phyloP scores from a whole-genome alignment of 805 yeast genomes.

The Candida bentonensis region DNA sequence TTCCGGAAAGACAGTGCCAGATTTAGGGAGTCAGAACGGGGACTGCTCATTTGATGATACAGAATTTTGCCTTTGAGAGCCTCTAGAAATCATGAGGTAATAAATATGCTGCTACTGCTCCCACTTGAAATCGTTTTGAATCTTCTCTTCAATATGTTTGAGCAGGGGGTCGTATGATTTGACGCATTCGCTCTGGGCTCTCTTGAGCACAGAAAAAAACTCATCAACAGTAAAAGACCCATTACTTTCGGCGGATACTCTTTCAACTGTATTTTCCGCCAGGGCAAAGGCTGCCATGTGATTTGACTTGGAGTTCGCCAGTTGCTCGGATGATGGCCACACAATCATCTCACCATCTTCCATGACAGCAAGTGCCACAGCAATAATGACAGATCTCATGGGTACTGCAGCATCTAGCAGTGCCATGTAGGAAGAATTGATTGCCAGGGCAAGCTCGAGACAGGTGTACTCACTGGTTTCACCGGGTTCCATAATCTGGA shows the following conservation, averaged over 20 bases:
- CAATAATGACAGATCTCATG: constrained; percentile 45
- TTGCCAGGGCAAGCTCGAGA: constrained; percentile 49
- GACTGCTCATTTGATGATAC: no score
- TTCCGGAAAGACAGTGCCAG: no score
- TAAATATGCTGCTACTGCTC: no score
- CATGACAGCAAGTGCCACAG: constrained; percentile 34
- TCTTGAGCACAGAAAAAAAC: background rate
- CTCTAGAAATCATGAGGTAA: no score
- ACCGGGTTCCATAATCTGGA: constrained; percentile 47
- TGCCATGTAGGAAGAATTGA: constrained; percentile 65
- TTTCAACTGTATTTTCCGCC: background rate
- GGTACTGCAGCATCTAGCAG: constrained; percentile 71
- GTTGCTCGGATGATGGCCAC: constrained; percentile 34
- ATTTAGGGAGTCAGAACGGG: no score
- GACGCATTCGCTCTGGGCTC: background rate
- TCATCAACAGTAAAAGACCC: background rate
- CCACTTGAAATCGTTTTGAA: background rate
- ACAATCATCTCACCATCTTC: constrained; percentile 16
- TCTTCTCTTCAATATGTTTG: background rate
- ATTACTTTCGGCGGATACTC: background rate
- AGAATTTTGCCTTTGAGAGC: no score
- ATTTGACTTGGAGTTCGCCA: constrained; percentile 34
- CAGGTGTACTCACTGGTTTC: constrained; percentile 24
- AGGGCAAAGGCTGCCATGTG: constrained; percentile 45
- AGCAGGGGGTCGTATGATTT: background rate